Percentiles rank a stretch among this genome's conserved stretches.
Conservation (phyloP, 306 rosid genomes). For the Acacia melanoxylon region DNA sequence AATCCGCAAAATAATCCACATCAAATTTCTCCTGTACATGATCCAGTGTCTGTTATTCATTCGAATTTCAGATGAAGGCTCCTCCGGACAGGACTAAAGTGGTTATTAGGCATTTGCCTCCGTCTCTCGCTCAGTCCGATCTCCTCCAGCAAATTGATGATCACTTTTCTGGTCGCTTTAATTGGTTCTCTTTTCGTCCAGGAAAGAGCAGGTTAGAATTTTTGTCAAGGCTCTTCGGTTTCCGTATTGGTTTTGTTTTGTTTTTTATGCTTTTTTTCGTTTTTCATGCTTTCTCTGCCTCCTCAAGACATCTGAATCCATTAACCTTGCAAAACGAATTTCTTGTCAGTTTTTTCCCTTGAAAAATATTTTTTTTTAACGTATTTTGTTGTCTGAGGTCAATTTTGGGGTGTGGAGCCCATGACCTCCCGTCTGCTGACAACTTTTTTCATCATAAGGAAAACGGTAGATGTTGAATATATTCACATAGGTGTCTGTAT, state of each 20-base stretch:
- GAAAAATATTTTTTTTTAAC: not conserved
- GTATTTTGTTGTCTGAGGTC: not conserved
- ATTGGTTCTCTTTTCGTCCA: conserved; percentile 70
- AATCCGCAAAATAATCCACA: not conserved
- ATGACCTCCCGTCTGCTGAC: not conserved
- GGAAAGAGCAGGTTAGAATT: conserved; percentile 65
- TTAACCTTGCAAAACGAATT: not conserved
- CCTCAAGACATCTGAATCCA: not conserved
- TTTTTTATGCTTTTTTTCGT: not conserved
- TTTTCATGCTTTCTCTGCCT: not conserved
- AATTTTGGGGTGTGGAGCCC: not conserved
- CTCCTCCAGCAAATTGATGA: conserved; percentile 68
- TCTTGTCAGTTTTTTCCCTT: not conserved
- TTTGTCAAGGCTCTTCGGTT: not conserved
- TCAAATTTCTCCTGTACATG: not conserved
- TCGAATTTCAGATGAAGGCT: conserved; percentile 58
- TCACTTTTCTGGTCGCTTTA: conserved; percentile 66
- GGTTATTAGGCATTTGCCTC: conserved; percentile 86
- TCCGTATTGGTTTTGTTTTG: not conserved
- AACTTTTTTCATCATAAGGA: not conserved
- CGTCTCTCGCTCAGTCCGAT: conserved; percentile 82
- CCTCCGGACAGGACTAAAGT: conserved; percentile 71
- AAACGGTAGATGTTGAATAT: not conserved
- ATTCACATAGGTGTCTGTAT: not conserved
- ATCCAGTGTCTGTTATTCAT: conserved; percentile 3